Evolutionary conservation across 192 early-diverging fungal species (phyloP).

Genomic region (Obelidium mucronatum): DNA sequence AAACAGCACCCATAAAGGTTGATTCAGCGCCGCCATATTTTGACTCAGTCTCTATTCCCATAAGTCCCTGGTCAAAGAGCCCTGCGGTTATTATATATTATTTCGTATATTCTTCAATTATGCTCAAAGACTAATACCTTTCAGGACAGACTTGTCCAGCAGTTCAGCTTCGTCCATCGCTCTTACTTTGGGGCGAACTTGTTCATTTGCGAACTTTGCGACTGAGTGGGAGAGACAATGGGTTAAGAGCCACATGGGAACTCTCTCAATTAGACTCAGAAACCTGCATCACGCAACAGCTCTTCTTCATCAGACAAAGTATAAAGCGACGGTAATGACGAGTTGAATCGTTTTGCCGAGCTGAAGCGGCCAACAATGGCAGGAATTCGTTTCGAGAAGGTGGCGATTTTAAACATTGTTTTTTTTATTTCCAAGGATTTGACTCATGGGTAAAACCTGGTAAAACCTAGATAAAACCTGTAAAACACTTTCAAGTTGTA

Average conservation of each 20-base stretch:
- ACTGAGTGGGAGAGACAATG: conserved; percentile 67
- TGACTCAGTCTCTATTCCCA: conserved; percentile 88
- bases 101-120: too few species aligned
- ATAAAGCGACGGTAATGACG: conserved; percentile 68
- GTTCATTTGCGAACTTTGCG: conserved; percentile 82
- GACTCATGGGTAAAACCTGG: too few species aligned
- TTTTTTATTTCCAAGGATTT: too few species aligned
- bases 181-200: conserved; percentile 82
- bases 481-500: too few species aligned
- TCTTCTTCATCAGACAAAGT: conserved; percentile 88
- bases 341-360: not conserved
- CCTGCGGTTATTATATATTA: too few species aligned
- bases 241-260: too few species aligned
- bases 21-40: conserved; percentile 84
- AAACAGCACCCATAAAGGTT: conserved; percentile 84
- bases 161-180: conserved; percentile 93
- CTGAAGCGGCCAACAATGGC: too few species aligned
- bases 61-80: conserved; percentile 57
- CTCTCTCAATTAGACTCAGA: not conserved
- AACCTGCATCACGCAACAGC: conserved; percentile 83
- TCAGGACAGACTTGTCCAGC: conserved; percentile 78
- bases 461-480: too few species aligned
- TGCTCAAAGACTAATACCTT: too few species aligned
- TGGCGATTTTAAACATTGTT: too few species aligned
- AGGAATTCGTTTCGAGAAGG: too few species aligned